Evolutionary conservation across 805 yeast genomes (phyloP).

Genomic region (Kodamaea kakaduensis): DNA sequence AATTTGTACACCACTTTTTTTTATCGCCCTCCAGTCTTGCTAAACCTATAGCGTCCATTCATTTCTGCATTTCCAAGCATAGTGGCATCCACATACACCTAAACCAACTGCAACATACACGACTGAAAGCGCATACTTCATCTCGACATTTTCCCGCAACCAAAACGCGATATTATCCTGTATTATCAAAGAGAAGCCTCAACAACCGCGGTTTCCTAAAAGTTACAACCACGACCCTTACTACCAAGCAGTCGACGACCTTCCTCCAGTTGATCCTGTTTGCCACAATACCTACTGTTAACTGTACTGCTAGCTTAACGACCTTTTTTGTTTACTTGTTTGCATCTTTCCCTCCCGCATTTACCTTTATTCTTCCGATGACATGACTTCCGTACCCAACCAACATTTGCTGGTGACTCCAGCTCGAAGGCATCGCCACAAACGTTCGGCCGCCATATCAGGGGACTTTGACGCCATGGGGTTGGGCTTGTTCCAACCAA

Average conservation of each 20-base stretch:
- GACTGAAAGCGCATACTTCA: constrained; percentile 1
- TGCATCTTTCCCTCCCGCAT: neutral
- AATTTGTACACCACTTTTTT: constrained; percentile 1
- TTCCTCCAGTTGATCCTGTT: too few species aligned
- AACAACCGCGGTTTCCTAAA: too few species aligned
- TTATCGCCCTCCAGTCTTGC: neutral
- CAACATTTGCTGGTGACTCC: constrained; percentile 9
- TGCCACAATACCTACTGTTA: too few species aligned
- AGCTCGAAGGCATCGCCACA: constrained; percentile 63
- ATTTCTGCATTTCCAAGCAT: constrained; percentile 3
- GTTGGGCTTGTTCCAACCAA: constrained; percentile 30
- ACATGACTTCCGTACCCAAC: constrained; percentile 12
- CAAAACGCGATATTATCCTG: too few species aligned
- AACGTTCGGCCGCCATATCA: constrained; percentile 83
- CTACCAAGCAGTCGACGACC: too few species aligned
- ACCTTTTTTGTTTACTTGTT: too few species aligned
- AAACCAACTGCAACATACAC: too few species aligned
- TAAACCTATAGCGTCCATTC: constrained; percentile 10
- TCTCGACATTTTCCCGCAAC: too few species aligned
- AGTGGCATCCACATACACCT: neutral
- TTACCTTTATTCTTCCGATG: neutral
- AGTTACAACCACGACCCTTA: too few species aligned
- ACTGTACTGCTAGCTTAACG: too few species aligned
- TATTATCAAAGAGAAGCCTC: too few species aligned
- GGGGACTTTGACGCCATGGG: constrained; percentile 68